A percentile compares a stretch with the other conserved stretches of the same genome.
Conservation (phyloP, 148 eudicot species). For the Fallopia convolvulus region DNA sequence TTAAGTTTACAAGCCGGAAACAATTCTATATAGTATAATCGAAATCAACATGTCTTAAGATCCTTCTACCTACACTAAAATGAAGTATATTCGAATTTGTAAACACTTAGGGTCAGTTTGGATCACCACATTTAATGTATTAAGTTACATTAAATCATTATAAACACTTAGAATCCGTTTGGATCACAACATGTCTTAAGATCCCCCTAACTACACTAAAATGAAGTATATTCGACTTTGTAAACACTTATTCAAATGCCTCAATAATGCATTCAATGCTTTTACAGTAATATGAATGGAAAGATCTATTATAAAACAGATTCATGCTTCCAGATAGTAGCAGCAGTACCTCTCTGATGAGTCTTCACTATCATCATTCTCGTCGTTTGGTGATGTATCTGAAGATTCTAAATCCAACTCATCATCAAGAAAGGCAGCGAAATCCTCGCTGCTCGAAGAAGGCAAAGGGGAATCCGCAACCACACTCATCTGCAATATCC, state of each 20-base stretch:
- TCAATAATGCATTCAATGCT: neutral
- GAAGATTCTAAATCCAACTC: conserved; percentile 48
- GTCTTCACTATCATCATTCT: conserved; percentile 18
- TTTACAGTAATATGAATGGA: neutral
- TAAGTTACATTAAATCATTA: no score
- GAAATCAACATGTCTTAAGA: neutral
- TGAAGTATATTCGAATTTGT: neutral
- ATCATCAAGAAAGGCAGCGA: conserved; percentile 59
- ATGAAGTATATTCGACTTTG: neutral
- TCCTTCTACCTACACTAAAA: neutral
- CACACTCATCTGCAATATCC: conserved; percentile 54
- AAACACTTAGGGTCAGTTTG: neutral
- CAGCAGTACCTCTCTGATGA: neutral
- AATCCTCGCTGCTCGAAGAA: conserved; percentile 84
- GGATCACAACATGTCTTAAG: neutral
- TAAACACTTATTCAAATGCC: neutral
- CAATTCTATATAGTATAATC: no score
- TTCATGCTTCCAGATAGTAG: neutral
- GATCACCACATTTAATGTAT: no score
- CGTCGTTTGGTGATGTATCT: conserved; percentile 38
- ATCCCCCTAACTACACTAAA: neutral
- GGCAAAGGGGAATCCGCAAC: conserved; percentile 51
- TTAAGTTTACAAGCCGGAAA: no score
- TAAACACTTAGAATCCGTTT: no score
- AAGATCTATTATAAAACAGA: neutral